A percentile compares a stretch with the other conserved stretches of the same genome.
phyloP scores from a whole-genome alignment of 1,284 basidiomycete genomes.

The Ustilago nuda region DNA sequence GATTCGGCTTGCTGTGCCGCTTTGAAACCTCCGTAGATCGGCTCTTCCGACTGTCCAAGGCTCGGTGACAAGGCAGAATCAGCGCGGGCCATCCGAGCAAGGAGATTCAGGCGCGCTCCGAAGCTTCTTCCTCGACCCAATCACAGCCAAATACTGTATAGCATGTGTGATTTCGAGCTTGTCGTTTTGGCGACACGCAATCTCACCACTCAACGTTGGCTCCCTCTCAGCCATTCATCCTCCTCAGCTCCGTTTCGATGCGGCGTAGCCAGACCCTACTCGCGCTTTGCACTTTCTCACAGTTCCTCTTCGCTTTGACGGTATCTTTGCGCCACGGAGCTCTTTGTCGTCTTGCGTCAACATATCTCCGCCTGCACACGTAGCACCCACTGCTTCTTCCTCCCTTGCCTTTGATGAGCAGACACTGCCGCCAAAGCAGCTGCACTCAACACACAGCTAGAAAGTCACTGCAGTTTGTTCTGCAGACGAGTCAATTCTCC shows the following conservation, averaged over 20 bases:
- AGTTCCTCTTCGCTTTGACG: conserved; percentile 2
- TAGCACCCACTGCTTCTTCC: neutral
- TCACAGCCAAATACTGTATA: neutral
- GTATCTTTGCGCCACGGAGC: neutral
- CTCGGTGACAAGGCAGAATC: neutral
- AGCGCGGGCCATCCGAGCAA: neutral
- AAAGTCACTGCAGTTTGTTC: neutral
- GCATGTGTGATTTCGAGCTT: neutral
- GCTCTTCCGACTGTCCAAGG: neutral
- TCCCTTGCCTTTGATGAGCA: neutral
- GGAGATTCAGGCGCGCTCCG: neutral
- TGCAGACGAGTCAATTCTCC: neutral
- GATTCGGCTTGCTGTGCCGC: neutral
- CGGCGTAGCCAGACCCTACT: conserved; percentile 4
- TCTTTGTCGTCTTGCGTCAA: conserved; percentile 1
- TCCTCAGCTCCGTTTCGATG: neutral
- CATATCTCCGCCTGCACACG: no score
- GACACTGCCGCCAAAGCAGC: no score
- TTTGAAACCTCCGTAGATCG: neutral
- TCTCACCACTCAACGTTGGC: neutral
- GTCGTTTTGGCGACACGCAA: conserved; percentile 28
- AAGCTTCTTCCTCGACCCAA: neutral
- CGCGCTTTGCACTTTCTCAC: neutral
- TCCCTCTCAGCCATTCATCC: neutral
- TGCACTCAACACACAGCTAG: no score